Conservation (phyloP, 768 basidiomycete species). For the Crucibulum laeve region DNA sequence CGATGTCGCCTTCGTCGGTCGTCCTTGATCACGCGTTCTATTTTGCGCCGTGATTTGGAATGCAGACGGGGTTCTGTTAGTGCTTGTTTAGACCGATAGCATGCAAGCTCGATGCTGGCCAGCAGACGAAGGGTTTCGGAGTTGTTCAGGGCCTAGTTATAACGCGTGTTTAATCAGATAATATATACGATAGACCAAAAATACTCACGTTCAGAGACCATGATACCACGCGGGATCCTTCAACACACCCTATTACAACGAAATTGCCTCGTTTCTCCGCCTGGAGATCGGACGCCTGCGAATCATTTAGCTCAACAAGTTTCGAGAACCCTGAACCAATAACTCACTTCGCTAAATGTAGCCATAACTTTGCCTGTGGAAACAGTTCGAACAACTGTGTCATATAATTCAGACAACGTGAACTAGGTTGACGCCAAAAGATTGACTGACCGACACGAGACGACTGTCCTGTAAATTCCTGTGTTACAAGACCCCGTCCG, state of each 20-base stretch:
- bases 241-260: conserved; percentile 77
- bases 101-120: conserved; percentile 82
- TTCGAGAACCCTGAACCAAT: neutral
- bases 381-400: conserved; percentile 56
- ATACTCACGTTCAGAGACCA: conserved; percentile 77
- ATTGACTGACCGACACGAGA: conserved; percentile 70
- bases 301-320: neutral
- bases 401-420: neutral
- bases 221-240: conserved; percentile 68
- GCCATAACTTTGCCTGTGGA: conserved; percentile 66
- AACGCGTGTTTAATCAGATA: conserved; percentile 7
- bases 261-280: conserved; percentile 88
- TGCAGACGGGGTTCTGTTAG: conserved; percentile 65
- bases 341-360: conserved; percentile 64
- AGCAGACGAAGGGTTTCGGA: conserved; percentile 79
- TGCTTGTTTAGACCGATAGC: conserved; percentile 70
- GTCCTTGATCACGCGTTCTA: conserved; percentile 81
- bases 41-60: conserved; percentile 59
- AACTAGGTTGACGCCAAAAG: conserved; percentile 1
- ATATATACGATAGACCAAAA: conserved; percentile 5
- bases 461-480: conserved; percentile 71
- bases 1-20: conserved; percentile 78
- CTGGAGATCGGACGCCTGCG: conserved; percentile 64
- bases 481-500: conserved; percentile 71
- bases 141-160: conserved; percentile 67